A percentile compares a stretch with the other conserved stretches of the same genome.
Evolutionary conservation across 116 monocot species (phyloP).

Genomic region (Posidonia oceanica): DNA sequence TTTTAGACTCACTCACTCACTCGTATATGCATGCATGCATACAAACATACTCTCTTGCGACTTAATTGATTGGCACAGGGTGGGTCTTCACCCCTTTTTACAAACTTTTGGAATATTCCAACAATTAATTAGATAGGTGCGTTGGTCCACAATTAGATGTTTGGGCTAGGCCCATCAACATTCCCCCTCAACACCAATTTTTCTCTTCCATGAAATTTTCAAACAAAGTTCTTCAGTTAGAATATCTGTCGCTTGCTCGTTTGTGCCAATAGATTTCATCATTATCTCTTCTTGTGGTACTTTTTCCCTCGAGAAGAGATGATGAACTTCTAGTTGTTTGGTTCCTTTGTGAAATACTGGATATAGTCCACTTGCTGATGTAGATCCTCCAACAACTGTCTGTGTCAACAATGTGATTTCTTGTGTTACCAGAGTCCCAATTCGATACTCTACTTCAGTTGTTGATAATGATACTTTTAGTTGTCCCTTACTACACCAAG

Average conservation of each 20-base stretch:
- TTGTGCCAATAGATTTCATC: not conserved
- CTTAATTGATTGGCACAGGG: no score
- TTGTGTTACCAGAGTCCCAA: not conserved
- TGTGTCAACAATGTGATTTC: no score
- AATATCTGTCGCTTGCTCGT: not conserved
- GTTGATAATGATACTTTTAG: not conserved
- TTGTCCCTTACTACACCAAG: slow-evolving; percentile 1
- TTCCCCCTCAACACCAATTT: not conserved
- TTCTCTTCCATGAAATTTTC: not conserved
- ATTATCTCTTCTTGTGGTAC: not conserved
- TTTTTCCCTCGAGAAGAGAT: not conserved
- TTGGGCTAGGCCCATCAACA: no score
- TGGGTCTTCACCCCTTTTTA: no score
- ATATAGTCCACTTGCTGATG: not conserved
- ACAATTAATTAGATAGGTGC: no score
- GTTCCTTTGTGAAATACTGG: not conserved
- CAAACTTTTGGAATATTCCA: no score
- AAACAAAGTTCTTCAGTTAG: not conserved
- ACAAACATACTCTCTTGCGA: no score
- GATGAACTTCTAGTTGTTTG: not conserved
- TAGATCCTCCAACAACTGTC: not conserved
- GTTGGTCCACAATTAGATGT: not conserved
- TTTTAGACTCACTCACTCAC: no score
- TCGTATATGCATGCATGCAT: no score
- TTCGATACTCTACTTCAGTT: not conserved